phyloP scores from a whole-genome alignment of 306 rosid species.

The Medicago ruthenica region DNA sequence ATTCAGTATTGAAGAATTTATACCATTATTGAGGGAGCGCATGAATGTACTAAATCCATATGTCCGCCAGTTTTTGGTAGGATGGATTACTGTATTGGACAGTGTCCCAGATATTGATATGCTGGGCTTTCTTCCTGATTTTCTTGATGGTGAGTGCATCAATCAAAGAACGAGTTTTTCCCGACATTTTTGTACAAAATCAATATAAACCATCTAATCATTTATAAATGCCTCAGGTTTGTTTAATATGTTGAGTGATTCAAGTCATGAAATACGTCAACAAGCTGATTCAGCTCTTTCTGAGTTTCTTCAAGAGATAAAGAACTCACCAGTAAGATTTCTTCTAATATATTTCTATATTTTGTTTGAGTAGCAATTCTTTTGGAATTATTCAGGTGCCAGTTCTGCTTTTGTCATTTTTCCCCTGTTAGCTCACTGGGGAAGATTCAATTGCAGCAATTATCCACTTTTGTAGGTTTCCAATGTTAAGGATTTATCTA shows the following conservation, averaged over 20 bases:
- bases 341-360: conserved; percentile 28
- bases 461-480: conserved; percentile 28
- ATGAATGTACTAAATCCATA: conserved; percentile 95
- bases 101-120: conserved; percentile 98
- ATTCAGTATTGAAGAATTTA: conserved; percentile 93
- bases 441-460: conserved; percentile 33
- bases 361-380: conserved; percentile 47
- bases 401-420: conserved; percentile 31
- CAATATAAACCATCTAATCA: conserved; percentile 37
- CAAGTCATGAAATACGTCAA: conserved; percentile 94
- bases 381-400: conserved; percentile 24
- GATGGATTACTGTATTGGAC: conserved; percentile 98
- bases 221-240: conserved; percentile 68
- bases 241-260: conserved; percentile 96
- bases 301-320: conserved; percentile 98
- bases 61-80: conserved; percentile 98
- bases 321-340: conserved; percentile 94
- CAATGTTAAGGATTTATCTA: conserved; percentile 32
- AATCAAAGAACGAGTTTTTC: conserved; percentile 1
- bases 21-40: conserved; percentile 97
- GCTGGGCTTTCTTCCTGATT: conserved; percentile 98
- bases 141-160: conserved; percentile 74
- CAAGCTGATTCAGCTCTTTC: conserved; percentile 99
- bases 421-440: conserved; percentile 1
- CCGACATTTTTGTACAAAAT: conserved; percentile 21